These are phyloP conservation scores for Graphilbum ipis-grandicollis DNA, from an alignment of 2,329 filamentous ascomycete species.

Conservation along the genomic window DNA sequence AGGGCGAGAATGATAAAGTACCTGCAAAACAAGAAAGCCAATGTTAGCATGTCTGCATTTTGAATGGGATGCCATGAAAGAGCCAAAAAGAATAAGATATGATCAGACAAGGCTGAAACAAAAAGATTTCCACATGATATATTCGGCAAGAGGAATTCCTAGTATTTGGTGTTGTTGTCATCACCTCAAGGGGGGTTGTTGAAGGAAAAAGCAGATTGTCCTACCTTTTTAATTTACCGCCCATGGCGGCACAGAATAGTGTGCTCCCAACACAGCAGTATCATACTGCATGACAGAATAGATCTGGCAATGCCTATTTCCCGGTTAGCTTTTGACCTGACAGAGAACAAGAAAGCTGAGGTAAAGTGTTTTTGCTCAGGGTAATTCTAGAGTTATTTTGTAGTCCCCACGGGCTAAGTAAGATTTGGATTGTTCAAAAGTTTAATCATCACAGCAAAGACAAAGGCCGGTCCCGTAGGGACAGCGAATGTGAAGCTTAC, in stretches of 20 bases:
- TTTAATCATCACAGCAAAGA: conserved; percentile 25
- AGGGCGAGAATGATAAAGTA: conserved; percentile 14
- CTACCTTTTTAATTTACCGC: conserved; percentile 25
- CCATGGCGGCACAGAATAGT: too few relatives aligned
- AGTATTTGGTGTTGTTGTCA: conserved; percentile 39
- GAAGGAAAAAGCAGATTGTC: conserved; percentile 11
- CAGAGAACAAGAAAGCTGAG: conserved; percentile 12
- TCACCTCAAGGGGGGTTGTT: conserved; percentile 24
- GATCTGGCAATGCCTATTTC: background rate
- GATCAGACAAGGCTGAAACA: conserved; percentile 55
- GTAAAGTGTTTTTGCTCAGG: conserved; percentile 28
- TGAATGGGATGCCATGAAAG: background rate
- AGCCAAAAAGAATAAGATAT: conserved; percentile 11
- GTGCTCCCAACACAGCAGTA: too few relatives aligned
- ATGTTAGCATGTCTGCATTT: conserved; percentile 7
- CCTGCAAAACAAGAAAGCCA: conserved; percentile 6
- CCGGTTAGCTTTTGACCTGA: background rate
- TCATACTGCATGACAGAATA: too few relatives aligned
- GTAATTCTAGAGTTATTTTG: conserved; percentile 31
- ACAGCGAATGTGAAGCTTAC: background rate
- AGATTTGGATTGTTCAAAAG: conserved; percentile 46
- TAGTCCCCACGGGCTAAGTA: conserved; percentile 39
- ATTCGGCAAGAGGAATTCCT: conserved; percentile 55
- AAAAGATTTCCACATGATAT: conserved; percentile 40
- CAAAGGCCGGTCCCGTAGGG: background rate